Percentiles rank a stretch among this genome's conserved stretches.
Evolutionary conservation across 306 rosid genomes (phyloP).

Genomic region (Herpetospermum pedunculosum): DNA sequence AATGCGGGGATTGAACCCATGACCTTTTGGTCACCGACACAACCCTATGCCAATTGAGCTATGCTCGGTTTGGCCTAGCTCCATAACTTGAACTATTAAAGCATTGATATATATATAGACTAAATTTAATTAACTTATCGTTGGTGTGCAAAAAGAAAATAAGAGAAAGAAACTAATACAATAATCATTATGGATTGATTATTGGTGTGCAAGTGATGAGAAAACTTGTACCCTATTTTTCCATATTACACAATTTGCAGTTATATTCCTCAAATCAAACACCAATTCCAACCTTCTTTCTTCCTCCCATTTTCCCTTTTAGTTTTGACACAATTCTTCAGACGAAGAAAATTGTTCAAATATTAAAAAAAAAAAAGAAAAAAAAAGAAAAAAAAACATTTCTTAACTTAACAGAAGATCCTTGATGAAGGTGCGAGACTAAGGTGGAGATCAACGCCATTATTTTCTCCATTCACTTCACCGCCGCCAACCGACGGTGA

Average conservation of each 20-base stretch:
- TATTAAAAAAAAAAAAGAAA: neutral
- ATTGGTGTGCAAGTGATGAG: neutral
- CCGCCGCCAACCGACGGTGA: neutral
- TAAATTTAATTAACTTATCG: too few relatives aligned
- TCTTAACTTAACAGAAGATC: neutral
- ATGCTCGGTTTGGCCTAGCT: too few relatives aligned
- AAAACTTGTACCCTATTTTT: neutral
- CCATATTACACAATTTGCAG: neutral
- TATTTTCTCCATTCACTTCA: neutral
- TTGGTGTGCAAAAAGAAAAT: too few relatives aligned
- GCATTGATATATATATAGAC: too few relatives aligned
- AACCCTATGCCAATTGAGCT: too few relatives aligned
- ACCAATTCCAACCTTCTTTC: neutral
- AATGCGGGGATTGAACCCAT: too few relatives aligned
- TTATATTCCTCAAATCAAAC: neutral
- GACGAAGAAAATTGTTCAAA: neutral
- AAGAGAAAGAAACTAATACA: neutral
- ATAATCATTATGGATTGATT: neutral
- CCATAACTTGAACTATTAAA: too few relatives aligned
- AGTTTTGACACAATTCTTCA: neutral
- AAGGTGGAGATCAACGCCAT: constrained; percentile 3
- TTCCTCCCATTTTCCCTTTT: neutral
- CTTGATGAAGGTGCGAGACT: neutral
- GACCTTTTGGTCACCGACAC: too few relatives aligned
- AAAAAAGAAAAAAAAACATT: neutral